Conservation (phyloP, 2,329 filamentous ascomycete genomes). For the Colletotrichum plurivorum region DNA sequence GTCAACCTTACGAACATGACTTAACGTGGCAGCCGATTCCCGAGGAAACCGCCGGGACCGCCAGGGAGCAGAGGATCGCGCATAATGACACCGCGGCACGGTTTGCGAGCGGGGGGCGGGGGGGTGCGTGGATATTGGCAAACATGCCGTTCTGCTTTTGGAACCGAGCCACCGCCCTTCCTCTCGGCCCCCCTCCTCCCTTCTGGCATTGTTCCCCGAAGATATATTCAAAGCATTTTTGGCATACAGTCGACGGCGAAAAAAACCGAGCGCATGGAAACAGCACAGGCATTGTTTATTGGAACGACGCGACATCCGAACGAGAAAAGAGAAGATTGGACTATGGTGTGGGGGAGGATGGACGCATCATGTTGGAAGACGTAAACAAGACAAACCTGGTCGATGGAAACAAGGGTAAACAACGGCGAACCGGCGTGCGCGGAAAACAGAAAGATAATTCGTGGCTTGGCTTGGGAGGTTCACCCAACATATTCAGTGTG, state of each 20-base stretch:
- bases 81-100: neutral
- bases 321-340: neutral
- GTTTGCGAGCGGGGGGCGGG: neutral
- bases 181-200: neutral
- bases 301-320: constrained; percentile 20
- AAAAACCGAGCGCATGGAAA: constrained; percentile 18
- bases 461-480: constrained; percentile 21
- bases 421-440: constrained; percentile 33
- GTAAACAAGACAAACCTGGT: constrained; percentile 3
- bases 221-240: constrained; percentile 3
- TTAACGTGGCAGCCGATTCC: constrained; percentile 30
- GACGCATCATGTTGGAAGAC: constrained; percentile 10
- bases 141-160: constrained; percentile 7
- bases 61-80: too few relatives aligned
- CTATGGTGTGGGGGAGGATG: neutral
- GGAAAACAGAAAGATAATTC: constrained; percentile 24
- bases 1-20: constrained; percentile 57
- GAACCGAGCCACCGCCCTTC: too few relatives aligned
- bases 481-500: constrained; percentile 9
- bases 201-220: neutral
- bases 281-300: constrained; percentile 2
- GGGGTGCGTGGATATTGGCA: neutral
- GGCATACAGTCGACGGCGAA: constrained; percentile 25
- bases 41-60: neutral
- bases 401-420: constrained; percentile 3